Conservation (phyloP, 2,329 filamentous ascomycete genomes). For the Xylaria sp. region DNA sequence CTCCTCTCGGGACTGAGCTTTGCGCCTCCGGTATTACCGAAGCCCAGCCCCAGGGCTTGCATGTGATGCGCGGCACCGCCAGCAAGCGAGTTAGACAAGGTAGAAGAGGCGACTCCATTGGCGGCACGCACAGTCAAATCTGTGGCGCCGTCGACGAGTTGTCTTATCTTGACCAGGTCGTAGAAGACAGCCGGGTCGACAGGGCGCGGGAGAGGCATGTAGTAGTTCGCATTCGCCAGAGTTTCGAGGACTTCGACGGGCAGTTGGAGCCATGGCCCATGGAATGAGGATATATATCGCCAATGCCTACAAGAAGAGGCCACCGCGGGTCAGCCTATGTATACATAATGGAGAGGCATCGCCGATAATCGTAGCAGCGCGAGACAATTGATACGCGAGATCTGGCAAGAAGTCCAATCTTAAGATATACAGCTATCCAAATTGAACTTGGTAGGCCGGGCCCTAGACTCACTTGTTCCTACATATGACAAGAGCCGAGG, state of each 20-base stretch:
- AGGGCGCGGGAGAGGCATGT: slow-evolving; percentile 77
- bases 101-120: slow-evolving; percentile 75
- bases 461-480: slow-evolving; percentile 71
- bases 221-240: slow-evolving; percentile 82
- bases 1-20: slow-evolving; percentile 81
- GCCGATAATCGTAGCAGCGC: slow-evolving; percentile 31
- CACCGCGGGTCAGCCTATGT: slow-evolving; percentile 18
- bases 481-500: slow-evolving; percentile 68
- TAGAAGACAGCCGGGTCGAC: slow-evolving; percentile 85
- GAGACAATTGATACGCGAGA: slow-evolving; percentile 2
- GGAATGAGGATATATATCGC: slow-evolving; percentile 85
- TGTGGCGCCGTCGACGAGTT: slow-evolving; percentile 82
- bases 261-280: slow-evolving; percentile 85
- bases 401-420: slow-evolving; percentile 6
- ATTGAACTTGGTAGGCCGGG: slow-evolving; percentile 1
- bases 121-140: slow-evolving; percentile 81
- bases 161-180: slow-evolving; percentile 84
- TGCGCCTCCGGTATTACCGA: slow-evolving; percentile 68
- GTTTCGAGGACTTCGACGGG: slow-evolving; percentile 82
- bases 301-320: slow-evolving; percentile 70
- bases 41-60: slow-evolving; percentile 61
- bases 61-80: slow-evolving; percentile 56
- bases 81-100: slow-evolving; percentile 63
- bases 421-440: neutral
- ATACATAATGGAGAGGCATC: slow-evolving; percentile 1